Evolutionary conservation across 164 flowering plant species (phyloP).

Genomic region (Macadamia tetraphylla): DNA sequence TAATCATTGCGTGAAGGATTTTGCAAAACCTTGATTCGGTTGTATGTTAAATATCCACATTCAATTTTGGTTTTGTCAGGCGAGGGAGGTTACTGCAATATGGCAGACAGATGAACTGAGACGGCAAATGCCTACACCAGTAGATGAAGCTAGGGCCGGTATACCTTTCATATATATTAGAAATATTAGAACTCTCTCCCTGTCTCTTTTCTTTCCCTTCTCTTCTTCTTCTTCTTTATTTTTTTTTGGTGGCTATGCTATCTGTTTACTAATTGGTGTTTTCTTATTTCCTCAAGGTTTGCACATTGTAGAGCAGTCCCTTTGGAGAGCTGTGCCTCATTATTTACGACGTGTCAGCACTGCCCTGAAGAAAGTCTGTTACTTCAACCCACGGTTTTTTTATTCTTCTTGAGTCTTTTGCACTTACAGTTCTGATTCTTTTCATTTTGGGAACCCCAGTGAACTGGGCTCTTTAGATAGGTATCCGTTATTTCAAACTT

Average conservation of each 20-base stretch:
- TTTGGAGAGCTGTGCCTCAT: conserved; percentile 93
- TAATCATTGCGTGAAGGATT: neutral
- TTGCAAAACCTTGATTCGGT: neutral
- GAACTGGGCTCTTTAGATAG: neutral
- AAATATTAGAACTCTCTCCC: conserved; percentile 1
- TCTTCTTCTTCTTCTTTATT: too few species aligned
- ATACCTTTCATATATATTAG: conserved; percentile 10
- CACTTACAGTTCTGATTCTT: neutral
- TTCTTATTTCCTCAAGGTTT: conserved; percentile 43
- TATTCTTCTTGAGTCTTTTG: neutral
- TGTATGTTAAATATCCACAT: neutral
- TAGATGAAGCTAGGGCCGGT: conserved; percentile 98
- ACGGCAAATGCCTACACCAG: conserved; percentile 91
- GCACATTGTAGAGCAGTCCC: conserved; percentile 91
- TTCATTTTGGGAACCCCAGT: neutral
- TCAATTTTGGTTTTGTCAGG: conserved; percentile 34
- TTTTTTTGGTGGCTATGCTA: neutral
- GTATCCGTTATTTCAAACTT: neutral
- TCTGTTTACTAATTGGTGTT: neutral
- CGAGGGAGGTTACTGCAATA: conserved; percentile 81
- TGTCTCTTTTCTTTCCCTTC: too few species aligned
- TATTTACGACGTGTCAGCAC: conserved; percentile 89
- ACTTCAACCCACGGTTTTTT: conserved; percentile 1
- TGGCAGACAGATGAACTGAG: conserved; percentile 99
- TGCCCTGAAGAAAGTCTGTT: conserved; percentile 77